phyloP scores from a whole-genome alignment of 129 eudicot genomes.

The Lactuca sativa region DNA sequence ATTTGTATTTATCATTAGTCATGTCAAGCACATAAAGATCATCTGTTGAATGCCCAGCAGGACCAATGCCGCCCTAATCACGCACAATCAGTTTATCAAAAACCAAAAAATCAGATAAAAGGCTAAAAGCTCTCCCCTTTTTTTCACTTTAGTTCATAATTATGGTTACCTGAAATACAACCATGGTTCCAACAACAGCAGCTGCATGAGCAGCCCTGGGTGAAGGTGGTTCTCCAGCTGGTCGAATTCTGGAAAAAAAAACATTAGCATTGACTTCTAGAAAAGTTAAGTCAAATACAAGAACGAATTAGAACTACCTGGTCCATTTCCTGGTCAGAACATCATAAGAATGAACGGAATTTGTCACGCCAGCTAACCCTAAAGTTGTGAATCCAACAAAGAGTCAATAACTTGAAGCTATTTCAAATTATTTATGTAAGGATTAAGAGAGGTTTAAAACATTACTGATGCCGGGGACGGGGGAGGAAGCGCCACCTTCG shows the following conservation, averaged over 20 bases:
- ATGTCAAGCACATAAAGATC: slow-evolving; percentile 93
- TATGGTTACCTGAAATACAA: slow-evolving; percentile 81
- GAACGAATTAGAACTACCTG: slow-evolving; percentile 39
- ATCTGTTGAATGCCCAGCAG: slow-evolving; percentile 97
- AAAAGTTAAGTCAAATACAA: slow-evolving; percentile 4
- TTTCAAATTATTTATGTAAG: background rate
- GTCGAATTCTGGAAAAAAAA: slow-evolving; percentile 53
- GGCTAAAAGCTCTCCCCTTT: background rate
- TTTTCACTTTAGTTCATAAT: background rate
- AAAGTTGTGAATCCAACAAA: slow-evolving; percentile 12
- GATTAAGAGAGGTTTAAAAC: background rate
- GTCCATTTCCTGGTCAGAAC: slow-evolving; percentile 89
- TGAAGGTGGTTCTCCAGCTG: slow-evolving; percentile 94
- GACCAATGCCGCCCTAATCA: slow-evolving; percentile 96
- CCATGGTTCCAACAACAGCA: slow-evolving; percentile 97
- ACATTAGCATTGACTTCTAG: slow-evolving; percentile 14
- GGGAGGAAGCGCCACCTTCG: slow-evolving; percentile 71
- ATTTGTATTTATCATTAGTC: slow-evolving; percentile 91
- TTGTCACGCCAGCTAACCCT: slow-evolving; percentile 99
- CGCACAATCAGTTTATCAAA: slow-evolving; percentile 26
- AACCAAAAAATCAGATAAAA: slow-evolving; percentile 3
- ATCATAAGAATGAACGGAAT: slow-evolving; percentile 86
- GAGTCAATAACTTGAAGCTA: background rate
- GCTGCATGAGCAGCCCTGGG: slow-evolving; percentile 99
- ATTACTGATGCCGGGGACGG: slow-evolving; percentile 78